phyloP scores from a whole-genome alignment of 2,329 filamentous ascomycete genomes.

The Scopulariopsis brevicaulis region DNA sequence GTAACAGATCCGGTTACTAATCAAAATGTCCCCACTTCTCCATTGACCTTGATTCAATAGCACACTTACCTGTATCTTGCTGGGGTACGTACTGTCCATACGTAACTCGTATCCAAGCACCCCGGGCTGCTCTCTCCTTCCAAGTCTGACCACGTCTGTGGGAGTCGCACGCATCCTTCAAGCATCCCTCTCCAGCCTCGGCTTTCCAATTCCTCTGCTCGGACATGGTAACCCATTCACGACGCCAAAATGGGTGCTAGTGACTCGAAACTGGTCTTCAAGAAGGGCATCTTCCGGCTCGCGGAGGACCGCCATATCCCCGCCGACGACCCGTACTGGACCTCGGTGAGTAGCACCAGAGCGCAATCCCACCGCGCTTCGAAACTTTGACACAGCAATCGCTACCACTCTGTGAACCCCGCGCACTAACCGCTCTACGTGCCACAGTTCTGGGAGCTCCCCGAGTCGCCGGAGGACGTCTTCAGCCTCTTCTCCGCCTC shows the following conservation, averaged over 20 bases:
- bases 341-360: slow-evolving; percentile 50
- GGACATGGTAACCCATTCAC: slow-evolving; percentile 1
- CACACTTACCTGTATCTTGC: neutral
- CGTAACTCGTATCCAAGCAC: neutral
- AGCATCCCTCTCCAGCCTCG: neutral
- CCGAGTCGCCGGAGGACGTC: slow-evolving; percentile 89
- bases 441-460: slow-evolving; percentile 85
- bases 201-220: neutral
- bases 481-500: slow-evolving; percentile 89
- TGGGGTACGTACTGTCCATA: neutral
- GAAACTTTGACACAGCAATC: neutral
- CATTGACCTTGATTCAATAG: too few relatives aligned
- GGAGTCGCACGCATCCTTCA: neutral
- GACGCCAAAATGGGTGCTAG: slow-evolving; percentile 71
- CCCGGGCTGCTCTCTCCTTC: neutral
- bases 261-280: slow-evolving; percentile 98
- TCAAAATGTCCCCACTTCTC: too few relatives aligned
- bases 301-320: slow-evolving; percentile 86
- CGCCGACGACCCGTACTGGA: slow-evolving; percentile 86
- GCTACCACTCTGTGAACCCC: neutral
- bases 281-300: slow-evolving; percentile 92
- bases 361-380: neutral
- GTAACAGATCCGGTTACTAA: too few relatives aligned
- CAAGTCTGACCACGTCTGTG: neutral
- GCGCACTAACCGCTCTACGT: neutral